A percentile compares a stretch with the other conserved stretches of the same genome.
Evolutionary conservation across 768 basidiomycete species (phyloP).

Genomic region (Pisolithus tinctorius): DNA sequence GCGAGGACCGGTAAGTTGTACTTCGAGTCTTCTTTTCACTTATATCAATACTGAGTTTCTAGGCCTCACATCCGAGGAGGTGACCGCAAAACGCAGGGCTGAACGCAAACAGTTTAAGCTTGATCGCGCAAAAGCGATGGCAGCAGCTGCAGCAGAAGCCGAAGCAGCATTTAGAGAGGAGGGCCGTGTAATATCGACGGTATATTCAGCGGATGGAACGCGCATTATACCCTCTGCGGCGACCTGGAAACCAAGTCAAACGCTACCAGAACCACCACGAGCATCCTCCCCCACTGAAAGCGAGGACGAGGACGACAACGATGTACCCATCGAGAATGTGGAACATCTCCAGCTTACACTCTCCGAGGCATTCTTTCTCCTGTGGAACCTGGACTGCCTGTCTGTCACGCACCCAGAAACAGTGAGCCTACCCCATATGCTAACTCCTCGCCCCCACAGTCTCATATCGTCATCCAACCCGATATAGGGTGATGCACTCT

Average conservation of each 20-base stretch:
- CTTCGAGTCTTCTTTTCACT: neutral
- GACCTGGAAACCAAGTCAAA: conserved; percentile 59
- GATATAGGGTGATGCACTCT: conserved; percentile 46
- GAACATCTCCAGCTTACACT: conserved; percentile 91
- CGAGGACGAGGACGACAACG: conserved; percentile 29
- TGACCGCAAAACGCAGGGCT: conserved; percentile 79
- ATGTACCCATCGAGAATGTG: conserved; percentile 58
- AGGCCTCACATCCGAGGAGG: conserved; percentile 82
- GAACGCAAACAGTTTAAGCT: conserved; percentile 91
- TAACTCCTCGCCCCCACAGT: neutral
- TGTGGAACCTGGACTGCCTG: conserved; percentile 81
- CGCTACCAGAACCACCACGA: conserved; percentile 10
- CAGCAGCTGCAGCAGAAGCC: conserved; percentile 72
- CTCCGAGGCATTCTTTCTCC: conserved; percentile 83
- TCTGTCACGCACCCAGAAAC: conserved; percentile 58
- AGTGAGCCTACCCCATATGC: conserved; percentile 35
- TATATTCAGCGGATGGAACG: conserved; percentile 43
- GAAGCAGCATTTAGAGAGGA: conserved; percentile 67
- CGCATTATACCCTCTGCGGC: conserved; percentile 66
- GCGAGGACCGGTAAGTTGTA: conserved; percentile 47
- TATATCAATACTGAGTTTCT: conserved; percentile 17
- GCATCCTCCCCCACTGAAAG: conserved; percentile 12
- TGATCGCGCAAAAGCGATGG: conserved; percentile 85
- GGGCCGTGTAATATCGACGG: conserved; percentile 56
- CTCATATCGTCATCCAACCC: neutral